Evolutionary conservation across 2,329 filamentous ascomycete species (phyloP).

Genomic region (Clathrospora elynae): DNA sequence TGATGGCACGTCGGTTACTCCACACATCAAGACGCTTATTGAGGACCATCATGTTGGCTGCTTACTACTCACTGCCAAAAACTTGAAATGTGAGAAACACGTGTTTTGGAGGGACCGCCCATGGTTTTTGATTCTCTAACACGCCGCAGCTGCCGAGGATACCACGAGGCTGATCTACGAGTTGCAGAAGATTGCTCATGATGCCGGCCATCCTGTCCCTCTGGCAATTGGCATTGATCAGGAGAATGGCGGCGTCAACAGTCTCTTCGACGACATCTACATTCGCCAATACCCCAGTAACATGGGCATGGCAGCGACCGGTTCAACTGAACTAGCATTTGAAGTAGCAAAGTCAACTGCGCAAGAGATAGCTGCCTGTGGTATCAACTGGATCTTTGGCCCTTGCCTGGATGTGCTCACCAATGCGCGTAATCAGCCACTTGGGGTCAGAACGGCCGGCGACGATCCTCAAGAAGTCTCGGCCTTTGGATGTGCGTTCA

Average conservation of each 20-base stretch:
- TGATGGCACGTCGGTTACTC: slow-evolving; percentile 81
- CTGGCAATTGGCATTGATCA: slow-evolving; percentile 91
- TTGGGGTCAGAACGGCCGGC: slow-evolving; percentile 86
- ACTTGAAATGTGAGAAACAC: slow-evolving; percentile 71
- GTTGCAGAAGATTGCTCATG: slow-evolving; percentile 86
- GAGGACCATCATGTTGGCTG: slow-evolving; percentile 86
- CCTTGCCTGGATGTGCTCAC: slow-evolving; percentile 93
- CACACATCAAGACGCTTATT: slow-evolving; percentile 80
- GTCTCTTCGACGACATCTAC: slow-evolving; percentile 91
- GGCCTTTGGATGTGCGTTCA: slow-evolving; percentile 85
- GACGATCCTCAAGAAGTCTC: slow-evolving; percentile 96
- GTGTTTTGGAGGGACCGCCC: slow-evolving; percentile 11
- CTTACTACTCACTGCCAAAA: slow-evolving; percentile 82
- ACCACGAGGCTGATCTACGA: slow-evolving; percentile 87
- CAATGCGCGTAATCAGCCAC: slow-evolving; percentile 86
- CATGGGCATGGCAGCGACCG: slow-evolving; percentile 95
- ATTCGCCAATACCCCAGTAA: slow-evolving; percentile 96
- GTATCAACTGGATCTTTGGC: slow-evolving; percentile 93
- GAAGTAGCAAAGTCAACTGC: slow-evolving; percentile 92
- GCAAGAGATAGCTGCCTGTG: slow-evolving; percentile 87
- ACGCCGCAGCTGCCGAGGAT: slow-evolving; percentile 77
- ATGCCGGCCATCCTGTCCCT: slow-evolving; percentile 87
- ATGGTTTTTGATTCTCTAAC: slow-evolving; percentile 27
- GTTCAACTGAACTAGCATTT: slow-evolving; percentile 82
- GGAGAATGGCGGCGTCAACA: slow-evolving; percentile 98